A percentile compares a stretch with the other conserved stretches of the same genome.
Conservation (phyloP, 768 basidiomycete genomes). For the Rhizopogon vinicolor region DNA sequence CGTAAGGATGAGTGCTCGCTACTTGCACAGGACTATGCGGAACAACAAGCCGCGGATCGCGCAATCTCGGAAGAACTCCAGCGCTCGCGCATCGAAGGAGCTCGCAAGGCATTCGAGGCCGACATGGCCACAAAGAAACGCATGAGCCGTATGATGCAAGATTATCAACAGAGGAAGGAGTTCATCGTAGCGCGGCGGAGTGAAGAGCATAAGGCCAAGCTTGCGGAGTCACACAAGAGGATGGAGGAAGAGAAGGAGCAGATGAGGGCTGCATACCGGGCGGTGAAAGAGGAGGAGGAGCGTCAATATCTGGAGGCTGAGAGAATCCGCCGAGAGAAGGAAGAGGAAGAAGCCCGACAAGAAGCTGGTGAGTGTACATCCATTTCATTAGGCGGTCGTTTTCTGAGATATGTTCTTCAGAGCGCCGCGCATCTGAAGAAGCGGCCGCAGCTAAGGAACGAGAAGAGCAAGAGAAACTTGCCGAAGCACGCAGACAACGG, state of each 20-base stretch:
- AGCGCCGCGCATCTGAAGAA: conserved; percentile 54
- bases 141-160: conserved; percentile 65
- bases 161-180: conserved; percentile 54
- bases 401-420: conserved; percentile 29
- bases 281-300: conserved; percentile 48
- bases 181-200: conserved; percentile 52
- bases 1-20: conserved; percentile 91
- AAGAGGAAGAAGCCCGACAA: conserved; percentile 38
- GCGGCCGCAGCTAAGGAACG: conserved; percentile 50
- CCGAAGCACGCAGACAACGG: conserved; percentile 48
- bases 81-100: conserved; percentile 49
- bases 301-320: conserved; percentile 21
- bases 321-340: conserved; percentile 15
- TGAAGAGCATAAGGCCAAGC: conserved; percentile 60
- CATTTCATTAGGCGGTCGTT: neutral
- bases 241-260: conserved; percentile 84
- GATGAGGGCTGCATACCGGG: conserved; percentile 55
- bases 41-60: conserved; percentile 77
- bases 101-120: conserved; percentile 54
- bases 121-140: conserved; percentile 74
- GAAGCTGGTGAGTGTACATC: conserved; percentile 48
- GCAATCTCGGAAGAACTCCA: conserved; percentile 62
- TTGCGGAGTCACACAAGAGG: conserved; percentile 57
- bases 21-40: conserved; percentile 78
- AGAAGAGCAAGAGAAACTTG: conserved; percentile 56